phyloP scores from a whole-genome alignment of 2,329 filamentous ascomycete genomes.

The Ceratocystis albifundus region DNA sequence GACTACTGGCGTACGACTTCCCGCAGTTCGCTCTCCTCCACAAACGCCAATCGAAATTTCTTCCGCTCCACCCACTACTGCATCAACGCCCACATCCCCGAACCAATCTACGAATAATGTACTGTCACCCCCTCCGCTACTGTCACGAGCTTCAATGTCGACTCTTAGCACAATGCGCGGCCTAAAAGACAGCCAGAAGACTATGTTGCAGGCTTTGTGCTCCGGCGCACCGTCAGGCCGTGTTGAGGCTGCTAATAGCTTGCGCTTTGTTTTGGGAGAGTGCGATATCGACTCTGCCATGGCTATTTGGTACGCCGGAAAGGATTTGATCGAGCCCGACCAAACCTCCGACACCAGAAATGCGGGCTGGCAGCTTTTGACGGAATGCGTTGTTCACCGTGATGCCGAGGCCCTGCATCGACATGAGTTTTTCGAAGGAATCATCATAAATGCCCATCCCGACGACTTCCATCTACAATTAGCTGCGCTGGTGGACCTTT shows the following conservation, averaged over 20 bases:
- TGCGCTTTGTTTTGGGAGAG: slow-evolving; percentile 46
- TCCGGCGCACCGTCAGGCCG: slow-evolving; percentile 42
- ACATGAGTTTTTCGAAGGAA: slow-evolving; percentile 52
- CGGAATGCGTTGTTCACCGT: slow-evolving; percentile 52
- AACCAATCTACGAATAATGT: slow-evolving; percentile 6
- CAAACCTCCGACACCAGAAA: slow-evolving; percentile 44
- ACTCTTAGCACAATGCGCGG: slow-evolving; percentile 30
- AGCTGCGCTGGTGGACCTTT: slow-evolving; percentile 50
- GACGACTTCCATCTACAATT: slow-evolving; percentile 58
- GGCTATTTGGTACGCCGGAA: slow-evolving; percentile 55
- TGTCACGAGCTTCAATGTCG: slow-evolving; percentile 27
- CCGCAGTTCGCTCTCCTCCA: slow-evolving; percentile 40
- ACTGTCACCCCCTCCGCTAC: slow-evolving; percentile 15
- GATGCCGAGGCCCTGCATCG: slow-evolving; percentile 55
- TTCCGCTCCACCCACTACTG: slow-evolving; percentile 26
- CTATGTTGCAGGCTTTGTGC: slow-evolving; percentile 44
- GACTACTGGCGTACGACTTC: slow-evolving; percentile 41
- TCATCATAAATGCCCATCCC: slow-evolving; percentile 44
- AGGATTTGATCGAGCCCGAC: slow-evolving; percentile 49
- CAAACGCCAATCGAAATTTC: slow-evolving; percentile 31
- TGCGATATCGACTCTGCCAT: slow-evolving; percentile 48
- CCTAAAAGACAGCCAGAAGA: slow-evolving; percentile 42
- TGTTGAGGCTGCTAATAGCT: slow-evolving; percentile 45
- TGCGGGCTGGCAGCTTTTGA: slow-evolving; percentile 55
- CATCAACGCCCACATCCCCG: slow-evolving; percentile 13